Evolutionary conservation across 805 yeast genomes (phyloP).

Genomic region (Kluyveromyces lactis): DNA sequence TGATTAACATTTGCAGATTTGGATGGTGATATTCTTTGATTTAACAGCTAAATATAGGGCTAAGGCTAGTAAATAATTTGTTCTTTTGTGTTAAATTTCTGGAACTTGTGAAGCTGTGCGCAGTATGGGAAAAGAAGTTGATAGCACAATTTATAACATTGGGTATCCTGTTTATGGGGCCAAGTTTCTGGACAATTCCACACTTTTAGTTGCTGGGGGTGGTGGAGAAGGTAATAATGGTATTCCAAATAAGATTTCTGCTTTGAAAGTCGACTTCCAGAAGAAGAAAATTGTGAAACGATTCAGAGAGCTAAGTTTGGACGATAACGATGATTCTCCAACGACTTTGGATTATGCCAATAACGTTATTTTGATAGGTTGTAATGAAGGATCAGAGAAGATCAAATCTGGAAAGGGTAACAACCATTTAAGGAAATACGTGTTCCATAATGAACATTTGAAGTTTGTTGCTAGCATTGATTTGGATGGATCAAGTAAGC

Average conservation of each 20-base stretch:
- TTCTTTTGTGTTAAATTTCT: too few species aligned
- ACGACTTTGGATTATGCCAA: conserved; percentile 58
- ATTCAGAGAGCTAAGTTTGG: conserved; percentile 52
- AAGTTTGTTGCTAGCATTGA: conserved; percentile 55
- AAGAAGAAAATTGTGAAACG: conserved; percentile 42
- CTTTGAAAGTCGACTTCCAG: conserved; percentile 48
- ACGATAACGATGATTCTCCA: conserved; percentile 76
- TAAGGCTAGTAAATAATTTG: too few species aligned
- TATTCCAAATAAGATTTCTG: conserved; percentile 73
- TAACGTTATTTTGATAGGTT: conserved; percentile 55
- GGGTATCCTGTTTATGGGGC: conserved; percentile 83
- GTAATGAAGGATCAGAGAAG: conserved; percentile 58
- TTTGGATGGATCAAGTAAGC: conserved; percentile 37
- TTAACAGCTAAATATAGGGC: too few species aligned
- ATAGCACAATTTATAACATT: conserved; percentile 22
- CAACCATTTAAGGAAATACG: conserved; percentile 63
- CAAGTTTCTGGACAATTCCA: conserved; percentile 51
- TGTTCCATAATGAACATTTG: conserved; percentile 51
- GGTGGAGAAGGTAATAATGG: conserved; percentile 94
- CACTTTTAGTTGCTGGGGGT: conserved; percentile 78
- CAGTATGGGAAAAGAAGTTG: conserved; percentile 17
- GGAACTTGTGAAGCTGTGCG: too few species aligned
- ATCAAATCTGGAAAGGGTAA: conserved; percentile 51
- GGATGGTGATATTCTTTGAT: too few species aligned
- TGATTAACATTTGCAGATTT: too few species aligned